Evolutionary conservation across 2,329 filamentous ascomycete species (phyloP).

Genomic region (Herpomyces periplanetae): DNA sequence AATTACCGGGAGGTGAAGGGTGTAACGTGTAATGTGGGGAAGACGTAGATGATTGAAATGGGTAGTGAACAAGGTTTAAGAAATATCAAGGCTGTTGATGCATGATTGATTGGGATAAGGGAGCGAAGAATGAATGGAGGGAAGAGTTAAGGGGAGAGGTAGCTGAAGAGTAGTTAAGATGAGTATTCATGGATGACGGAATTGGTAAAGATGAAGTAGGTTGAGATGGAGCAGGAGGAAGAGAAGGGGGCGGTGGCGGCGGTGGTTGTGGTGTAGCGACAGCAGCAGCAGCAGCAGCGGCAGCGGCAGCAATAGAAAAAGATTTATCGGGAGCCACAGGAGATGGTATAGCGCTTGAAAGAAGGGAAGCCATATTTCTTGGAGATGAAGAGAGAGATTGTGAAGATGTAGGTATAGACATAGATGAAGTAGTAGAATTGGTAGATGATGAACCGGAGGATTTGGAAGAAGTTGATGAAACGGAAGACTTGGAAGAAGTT

Average conservation of each 20-base stretch:
- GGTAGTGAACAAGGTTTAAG: background rate
- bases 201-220: background rate
- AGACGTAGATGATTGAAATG: background rate
- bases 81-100: background rate
- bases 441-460: too few species aligned
- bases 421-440: too few species aligned
- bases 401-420: too few species aligned
- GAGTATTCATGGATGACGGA: background rate
- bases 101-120: background rate
- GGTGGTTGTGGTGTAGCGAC: background rate
- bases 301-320: too few species aligned
- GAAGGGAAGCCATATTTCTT: too few species aligned
- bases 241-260: background rate
- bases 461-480: too few species aligned
- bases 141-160: background rate
- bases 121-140: background rate
- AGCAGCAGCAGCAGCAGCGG: too few species aligned
- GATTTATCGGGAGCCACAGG: too few species aligned
- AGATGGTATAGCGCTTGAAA: too few species aligned
- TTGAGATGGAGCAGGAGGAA: background rate
- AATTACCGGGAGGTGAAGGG: background rate
- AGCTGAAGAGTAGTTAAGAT: too few species aligned
- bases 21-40: background rate
- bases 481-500: too few species aligned
- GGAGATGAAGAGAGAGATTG: too few species aligned